Evolutionary conservation across 805 yeast species (phyloP).

Genomic region (Myxozyma udenii): DNA sequence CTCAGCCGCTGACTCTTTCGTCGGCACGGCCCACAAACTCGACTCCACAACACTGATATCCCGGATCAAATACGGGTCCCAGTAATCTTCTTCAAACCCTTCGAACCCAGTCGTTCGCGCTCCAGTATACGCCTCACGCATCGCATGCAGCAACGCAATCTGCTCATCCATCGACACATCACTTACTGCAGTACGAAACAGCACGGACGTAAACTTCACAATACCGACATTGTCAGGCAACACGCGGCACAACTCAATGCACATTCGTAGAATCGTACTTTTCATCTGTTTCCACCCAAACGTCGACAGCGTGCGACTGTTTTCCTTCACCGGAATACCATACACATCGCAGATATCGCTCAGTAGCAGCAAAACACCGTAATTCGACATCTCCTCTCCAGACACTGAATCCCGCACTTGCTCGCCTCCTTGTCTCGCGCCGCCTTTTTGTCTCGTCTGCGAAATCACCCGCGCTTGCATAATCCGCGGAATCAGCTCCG

Average conservation of each 20-base stretch:
- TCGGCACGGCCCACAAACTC: slow-evolving; percentile 27
- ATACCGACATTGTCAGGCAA: slow-evolving; percentile 47
- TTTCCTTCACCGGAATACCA: slow-evolving; percentile 42
- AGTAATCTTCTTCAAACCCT: slow-evolving; percentile 46
- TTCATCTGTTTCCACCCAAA: slow-evolving; percentile 58
- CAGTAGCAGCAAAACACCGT: slow-evolving; percentile 46
- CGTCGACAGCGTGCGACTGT: slow-evolving; percentile 19
- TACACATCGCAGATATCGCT: slow-evolving; percentile 52
- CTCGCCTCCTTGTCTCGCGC: neutral
- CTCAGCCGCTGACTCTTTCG: neutral
- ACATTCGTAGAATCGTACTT: slow-evolving; percentile 51
- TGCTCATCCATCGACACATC: slow-evolving; percentile 25
- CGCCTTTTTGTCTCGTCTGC: neutral
- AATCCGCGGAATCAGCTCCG: slow-evolving; percentile 38
- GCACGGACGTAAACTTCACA: slow-evolving; percentile 29
- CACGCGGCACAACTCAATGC: slow-evolving; percentile 54
- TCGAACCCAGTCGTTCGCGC: slow-evolving; percentile 21
- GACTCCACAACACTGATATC: slow-evolving; percentile 42
- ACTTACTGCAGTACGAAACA: slow-evolving; percentile 19
- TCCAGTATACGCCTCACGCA: slow-evolving; percentile 15
- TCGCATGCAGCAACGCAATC: slow-evolving; percentile 8
- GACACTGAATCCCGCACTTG: neutral
- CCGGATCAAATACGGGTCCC: slow-evolving; percentile 71
- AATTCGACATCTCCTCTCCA: slow-evolving; percentile 20
- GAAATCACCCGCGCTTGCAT: slow-evolving; percentile 26